Conservation (phyloP, 345 rosid species). For the Eucalyptus polyanthemos region DNA sequence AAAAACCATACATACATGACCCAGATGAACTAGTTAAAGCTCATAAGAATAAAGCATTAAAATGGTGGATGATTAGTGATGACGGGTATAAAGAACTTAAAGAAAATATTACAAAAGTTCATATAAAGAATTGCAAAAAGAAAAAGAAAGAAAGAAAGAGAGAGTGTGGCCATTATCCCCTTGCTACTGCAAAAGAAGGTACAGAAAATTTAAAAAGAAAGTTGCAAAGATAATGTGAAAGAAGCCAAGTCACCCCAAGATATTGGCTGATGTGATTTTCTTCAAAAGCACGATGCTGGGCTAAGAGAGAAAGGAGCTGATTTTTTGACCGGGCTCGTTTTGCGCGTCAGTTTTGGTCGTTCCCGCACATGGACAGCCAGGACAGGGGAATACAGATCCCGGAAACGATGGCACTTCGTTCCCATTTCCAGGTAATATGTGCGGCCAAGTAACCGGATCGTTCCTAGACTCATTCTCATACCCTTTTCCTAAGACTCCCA, state of each 20-base stretch:
- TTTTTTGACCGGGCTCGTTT: neutral
- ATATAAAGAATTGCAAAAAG: neutral
- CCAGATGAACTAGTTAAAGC: neutral
- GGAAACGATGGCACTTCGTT: neutral
- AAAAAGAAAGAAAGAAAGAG: neutral
- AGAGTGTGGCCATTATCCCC: neutral
- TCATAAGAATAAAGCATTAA: neutral
- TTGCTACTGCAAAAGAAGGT: neutral
- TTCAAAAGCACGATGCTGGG: neutral
- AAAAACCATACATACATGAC: neutral
- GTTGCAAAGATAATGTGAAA: neutral
- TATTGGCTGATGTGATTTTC: neutral
- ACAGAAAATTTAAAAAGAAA: neutral
- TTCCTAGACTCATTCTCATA: neutral
- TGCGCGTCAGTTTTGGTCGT: neutral
- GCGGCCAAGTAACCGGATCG: neutral
- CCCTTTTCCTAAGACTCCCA: neutral
- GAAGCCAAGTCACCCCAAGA: neutral
- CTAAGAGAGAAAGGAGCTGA: neutral
- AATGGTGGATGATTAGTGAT: neutral
- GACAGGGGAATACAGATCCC: neutral
- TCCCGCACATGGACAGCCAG: neutral
- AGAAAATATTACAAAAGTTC: neutral
- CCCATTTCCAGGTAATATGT: neutral
- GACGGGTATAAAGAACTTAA: neutral